Evolutionary conservation across 352 stramenopile species (phyloP).

Genomic region (Blastocystis sp.): DNA sequence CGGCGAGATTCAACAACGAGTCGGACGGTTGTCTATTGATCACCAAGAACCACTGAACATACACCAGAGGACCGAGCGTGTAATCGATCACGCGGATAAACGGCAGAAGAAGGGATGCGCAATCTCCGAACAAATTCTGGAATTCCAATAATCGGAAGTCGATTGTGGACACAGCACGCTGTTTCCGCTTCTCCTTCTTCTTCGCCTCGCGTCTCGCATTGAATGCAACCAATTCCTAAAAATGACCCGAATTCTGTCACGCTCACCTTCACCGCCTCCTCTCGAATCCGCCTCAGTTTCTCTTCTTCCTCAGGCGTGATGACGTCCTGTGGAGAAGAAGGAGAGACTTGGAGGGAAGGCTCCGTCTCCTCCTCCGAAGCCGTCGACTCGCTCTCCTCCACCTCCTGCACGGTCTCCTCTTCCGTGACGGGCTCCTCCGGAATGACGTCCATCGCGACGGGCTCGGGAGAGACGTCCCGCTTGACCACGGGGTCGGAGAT

Average conservation of each 20-base stretch:
- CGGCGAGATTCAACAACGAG: background rate
- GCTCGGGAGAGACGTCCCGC: background rate
- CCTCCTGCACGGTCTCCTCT: background rate
- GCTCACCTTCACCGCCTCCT: no score
- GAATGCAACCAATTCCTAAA: no score
- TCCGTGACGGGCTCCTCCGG: background rate
- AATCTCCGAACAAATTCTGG: slow-evolving; percentile 37
- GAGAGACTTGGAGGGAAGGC: no score
- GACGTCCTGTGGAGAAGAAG: no score
- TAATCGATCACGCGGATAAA: slow-evolving; percentile 32
- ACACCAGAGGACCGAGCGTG: slow-evolving; percentile 14
- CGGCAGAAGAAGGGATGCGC: slow-evolving; percentile 22
- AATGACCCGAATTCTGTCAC: no score
- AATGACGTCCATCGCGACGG: background rate
- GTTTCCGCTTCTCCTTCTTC: background rate
- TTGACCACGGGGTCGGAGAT: no score
- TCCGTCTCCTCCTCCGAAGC: slow-evolving; percentile 5
- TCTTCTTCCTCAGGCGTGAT: no score
- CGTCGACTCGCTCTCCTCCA: background rate
- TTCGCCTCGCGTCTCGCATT: no score
- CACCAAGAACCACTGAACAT: background rate
- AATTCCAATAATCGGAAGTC: slow-evolving; percentile 46
- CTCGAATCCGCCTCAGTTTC: background rate
- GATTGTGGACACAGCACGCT: background rate
- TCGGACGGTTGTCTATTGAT: slow-evolving; percentile 40